Base-by-base conservation (phyloP, 23 red algal species). In the Gracilaria caudata region DNA sequence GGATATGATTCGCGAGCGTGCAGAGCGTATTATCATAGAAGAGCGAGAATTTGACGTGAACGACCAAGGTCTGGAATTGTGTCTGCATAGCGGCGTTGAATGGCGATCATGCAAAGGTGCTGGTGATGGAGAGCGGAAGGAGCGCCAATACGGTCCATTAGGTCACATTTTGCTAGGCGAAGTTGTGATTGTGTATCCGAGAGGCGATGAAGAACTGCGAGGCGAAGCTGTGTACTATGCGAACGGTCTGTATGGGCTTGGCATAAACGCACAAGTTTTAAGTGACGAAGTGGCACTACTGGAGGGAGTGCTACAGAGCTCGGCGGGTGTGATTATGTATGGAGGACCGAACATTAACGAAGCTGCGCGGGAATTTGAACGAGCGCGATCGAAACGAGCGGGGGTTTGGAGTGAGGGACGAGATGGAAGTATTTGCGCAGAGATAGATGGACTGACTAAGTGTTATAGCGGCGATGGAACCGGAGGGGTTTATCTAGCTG, bases 171-270 rank as follows among this genome's bases (percentile, higher is more conserved):
- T 75, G 40, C 12, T 46, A 7, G 70, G 38, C 0, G 40, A 75
- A 26, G 43, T 49, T 28, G 34, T 89, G 20, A 58, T 89, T 21
- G 85, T 89, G 34, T 89, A 59, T 63, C 85, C 85, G 2, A 55
- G 57, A 8, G 72, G 73, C 0, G 70, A 75, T 47, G 70, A 75
- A 46, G 70, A 75, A 38, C 1, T 46, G 37, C 38, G 47, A 3
- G 4, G 39, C 4, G 25, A 49, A 47, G 70, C 70, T 3, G 40
- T 75, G 19, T 21, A 49, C 33, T 75, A 75, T 38, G 70, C 70
- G 19, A 89, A 89, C 73, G 46, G 49, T 41, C 72, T 89, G 10
- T 89, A 89, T 39, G 7, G 68, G 9, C 68, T 37, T 7, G 85
- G 85, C 13, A 79, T 89, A 4, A 75, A 68, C 38, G 72, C 85